phyloP scores from a whole-genome alignment of 2,329 filamentous ascomycete species.

The Chaetomium globosum region DNA sequence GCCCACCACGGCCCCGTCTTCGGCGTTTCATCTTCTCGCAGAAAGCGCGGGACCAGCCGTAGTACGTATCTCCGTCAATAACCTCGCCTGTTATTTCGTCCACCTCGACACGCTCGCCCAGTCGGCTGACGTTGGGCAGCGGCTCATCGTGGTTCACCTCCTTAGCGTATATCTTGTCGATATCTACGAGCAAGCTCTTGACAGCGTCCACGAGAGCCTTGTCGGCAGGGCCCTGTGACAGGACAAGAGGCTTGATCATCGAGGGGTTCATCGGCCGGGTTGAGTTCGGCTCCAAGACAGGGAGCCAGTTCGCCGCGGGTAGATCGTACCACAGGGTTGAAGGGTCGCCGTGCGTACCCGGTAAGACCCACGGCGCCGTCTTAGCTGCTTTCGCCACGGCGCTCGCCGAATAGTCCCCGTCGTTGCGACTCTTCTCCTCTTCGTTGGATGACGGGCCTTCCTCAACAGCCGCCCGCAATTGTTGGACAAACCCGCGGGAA shows the following conservation, averaged over 20 bases:
- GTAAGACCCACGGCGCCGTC: conserved; percentile 69
- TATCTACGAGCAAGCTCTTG: conserved; percentile 69
- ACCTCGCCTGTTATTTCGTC: conserved; percentile 69
- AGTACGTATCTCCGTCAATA: conserved; percentile 73
- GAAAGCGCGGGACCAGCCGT: conserved; percentile 82
- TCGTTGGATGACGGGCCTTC: conserved; percentile 33
- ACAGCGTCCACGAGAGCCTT: conserved; percentile 67
- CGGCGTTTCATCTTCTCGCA: conserved; percentile 77
- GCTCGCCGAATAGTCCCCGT: conserved; percentile 29
- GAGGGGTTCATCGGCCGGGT: conserved; percentile 71
- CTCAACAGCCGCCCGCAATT: conserved; percentile 62
- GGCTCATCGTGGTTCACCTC: conserved; percentile 53
- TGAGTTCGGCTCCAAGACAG: conserved; percentile 75
- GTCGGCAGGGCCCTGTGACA: conserved; percentile 69
- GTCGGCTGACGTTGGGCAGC: conserved; percentile 68
- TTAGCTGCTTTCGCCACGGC: conserved; percentile 50
- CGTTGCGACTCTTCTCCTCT: conserved; percentile 23
- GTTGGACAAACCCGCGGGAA: conserved; percentile 53
- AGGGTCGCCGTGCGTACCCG: conserved; percentile 74
- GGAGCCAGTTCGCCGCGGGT: conserved; percentile 79
- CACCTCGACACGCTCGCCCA: conserved; percentile 69
- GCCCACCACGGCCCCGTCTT: conserved; percentile 14
- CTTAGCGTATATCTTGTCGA: conserved; percentile 67
- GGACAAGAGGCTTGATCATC: conserved; percentile 70
- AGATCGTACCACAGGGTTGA: conserved; percentile 77